Evolutionary conservation across 108 stramenopile species (phyloP).

Genomic region (Cylindrotheca fusiformis): DNA sequence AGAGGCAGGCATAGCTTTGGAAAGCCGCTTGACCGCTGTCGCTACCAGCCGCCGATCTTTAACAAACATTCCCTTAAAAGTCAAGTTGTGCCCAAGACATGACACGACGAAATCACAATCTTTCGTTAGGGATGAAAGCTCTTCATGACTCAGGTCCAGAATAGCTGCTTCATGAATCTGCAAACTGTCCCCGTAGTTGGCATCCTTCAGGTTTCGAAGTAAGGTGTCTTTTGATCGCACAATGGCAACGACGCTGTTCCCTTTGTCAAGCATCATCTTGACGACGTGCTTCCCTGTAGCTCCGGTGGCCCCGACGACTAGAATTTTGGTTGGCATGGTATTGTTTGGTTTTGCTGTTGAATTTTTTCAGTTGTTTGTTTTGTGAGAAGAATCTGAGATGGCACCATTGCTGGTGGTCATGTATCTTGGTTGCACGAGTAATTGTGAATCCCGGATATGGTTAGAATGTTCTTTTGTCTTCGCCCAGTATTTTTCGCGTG

Average conservation of each 20-base stretch:
- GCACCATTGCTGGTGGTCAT: too few species aligned
- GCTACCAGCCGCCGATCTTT: constrained; percentile 5
- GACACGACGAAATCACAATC: constrained; percentile 45
- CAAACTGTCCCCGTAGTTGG: constrained; percentile 5
- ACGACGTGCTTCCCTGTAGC: constrained; percentile 65
- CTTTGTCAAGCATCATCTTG: constrained; percentile 37
- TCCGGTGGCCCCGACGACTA: constrained; percentile 66
- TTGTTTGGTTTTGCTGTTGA: too few species aligned
- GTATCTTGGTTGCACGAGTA: too few species aligned
- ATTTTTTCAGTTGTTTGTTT: too few species aligned
- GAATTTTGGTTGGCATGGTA: too few species aligned
- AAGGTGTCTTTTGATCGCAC: constrained; percentile 48
- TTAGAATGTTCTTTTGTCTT: too few species aligned
- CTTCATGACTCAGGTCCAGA: constrained; percentile 38
- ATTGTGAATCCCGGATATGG: too few species aligned
- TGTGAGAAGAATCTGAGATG: too few species aligned
- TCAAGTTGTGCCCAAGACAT: constrained; percentile 32
- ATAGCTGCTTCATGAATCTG: constrained; percentile 43
- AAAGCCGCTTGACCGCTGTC: constrained; percentile 26
- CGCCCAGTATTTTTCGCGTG: too few species aligned
- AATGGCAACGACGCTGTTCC: constrained; percentile 42
- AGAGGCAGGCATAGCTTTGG: constrained; percentile 19
- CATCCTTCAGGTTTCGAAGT: constrained; percentile 2
- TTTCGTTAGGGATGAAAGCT: constrained; percentile 32
- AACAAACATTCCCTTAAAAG: constrained; percentile 21